Evolutionary conservation across 257 asterid species (phyloP).

Genomic region (Eucommia ulmoides): DNA sequence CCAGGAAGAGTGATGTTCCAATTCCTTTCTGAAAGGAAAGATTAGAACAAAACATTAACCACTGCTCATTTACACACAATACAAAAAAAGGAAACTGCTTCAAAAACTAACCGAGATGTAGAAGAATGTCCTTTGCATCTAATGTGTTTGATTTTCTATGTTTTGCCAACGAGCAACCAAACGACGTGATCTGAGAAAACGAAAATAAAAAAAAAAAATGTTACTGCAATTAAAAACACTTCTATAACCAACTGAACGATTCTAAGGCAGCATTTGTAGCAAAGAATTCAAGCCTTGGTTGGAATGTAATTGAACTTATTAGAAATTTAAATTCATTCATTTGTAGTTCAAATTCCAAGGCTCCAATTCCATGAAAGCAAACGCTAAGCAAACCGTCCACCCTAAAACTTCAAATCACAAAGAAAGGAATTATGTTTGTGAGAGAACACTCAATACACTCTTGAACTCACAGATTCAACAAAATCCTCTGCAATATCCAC

Average conservation of each 20-base stretch:
- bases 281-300: no score
- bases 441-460: constrained; percentile 1
- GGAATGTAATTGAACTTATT: no score
- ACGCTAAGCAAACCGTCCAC: no score
- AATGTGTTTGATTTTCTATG: constrained; percentile 81
- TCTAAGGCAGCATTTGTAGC: no score
- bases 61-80: constrained; percentile 7
- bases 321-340: no score
- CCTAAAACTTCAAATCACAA: neutral
- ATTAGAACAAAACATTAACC: constrained; percentile 13
- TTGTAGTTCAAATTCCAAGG: no score
- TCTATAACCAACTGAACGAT: no score
- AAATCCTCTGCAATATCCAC: constrained; percentile 85
- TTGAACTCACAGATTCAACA: constrained; percentile 80
- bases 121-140: constrained; percentile 86
- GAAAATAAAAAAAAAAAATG: no score
- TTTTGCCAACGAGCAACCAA: constrained; percentile 87
- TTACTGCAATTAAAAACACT: no score
- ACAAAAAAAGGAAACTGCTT: constrained; percentile 2
- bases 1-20: constrained; percentile 90
- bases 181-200: no score
- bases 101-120: constrained; percentile 68
- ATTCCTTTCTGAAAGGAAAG: constrained; percentile 52
- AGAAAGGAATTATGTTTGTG: neutral
- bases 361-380: no score